Base-by-base conservation (phyloP, 192 early-diverging fungal species). In the Coemansia sp. region DNA sequence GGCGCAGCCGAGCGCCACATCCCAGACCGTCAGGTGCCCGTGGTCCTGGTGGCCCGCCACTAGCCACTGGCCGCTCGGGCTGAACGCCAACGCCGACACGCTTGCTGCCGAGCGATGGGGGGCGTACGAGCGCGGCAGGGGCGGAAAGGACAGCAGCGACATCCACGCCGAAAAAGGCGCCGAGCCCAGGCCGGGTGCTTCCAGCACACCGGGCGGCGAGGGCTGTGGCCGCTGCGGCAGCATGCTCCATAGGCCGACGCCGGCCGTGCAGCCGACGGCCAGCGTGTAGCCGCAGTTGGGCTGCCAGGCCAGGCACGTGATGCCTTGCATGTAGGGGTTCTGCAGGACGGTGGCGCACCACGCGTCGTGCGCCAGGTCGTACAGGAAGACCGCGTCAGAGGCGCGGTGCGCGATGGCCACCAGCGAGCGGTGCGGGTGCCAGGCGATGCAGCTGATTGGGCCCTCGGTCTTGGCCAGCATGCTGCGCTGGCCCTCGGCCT, bases 401-500 rank as follows among this genome's bases (percentile, higher is more conserved):
- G 74, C 68, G 64, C 86, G 77, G 60, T 91, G 90, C 0, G 87
- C 88, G 47, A 94, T 76, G 3, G 91, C 91, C 20, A 94, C 56
- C 3, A 90, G 64, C 9, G 88, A 85, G 37, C 85, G 81, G 61
- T 91, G 84, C 20, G 86, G 90, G 46, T 94, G 93, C 89, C 91
- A 94, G 0, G 91, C 91, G 4, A 93, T 68, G n/a, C 79, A 83
- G 35, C 73, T 74, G 51, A 93, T 62, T 2, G 78, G 78, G 6
- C 78, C 78, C 17, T 81, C 73, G 4, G 70, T 67, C 49, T 68
- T 75, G 10, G 70, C 58, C 40, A 81, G 62, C 73, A 81, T 81
- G 37, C 35, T 68, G n/a, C 42, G 67, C 20, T 66, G 56, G 19
- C 61, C 67, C 29, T 69, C 73, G 5, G 69, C 73, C 35, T 72